Conservation (phyloP, 78 protist species). For the slime mould (Dictyostelium discoideum) region dicty_2.7 NC_007089.4:1650501-1651000, state of each 20-base stretch:
- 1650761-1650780: not conserved
- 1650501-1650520: not conserved
- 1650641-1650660: constrained; percentile 88
- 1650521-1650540: not conserved
- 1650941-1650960: not conserved
- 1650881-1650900: not conserved
- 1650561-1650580: not conserved
- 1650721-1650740: not conserved
- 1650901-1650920: not conserved
- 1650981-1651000: not conserved
- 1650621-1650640: constrained; percentile 94
- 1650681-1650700: constrained; percentile 91
- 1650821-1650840: not conserved
- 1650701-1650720: constrained; percentile 65
- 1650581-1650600: not conserved
- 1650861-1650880: not conserved
- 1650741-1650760: not conserved
- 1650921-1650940: not conserved
- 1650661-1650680: constrained; percentile 84
- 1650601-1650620: constrained; percentile 90
- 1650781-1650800: not conserved
- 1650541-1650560: not conserved
- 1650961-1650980: too few relatives aligned
- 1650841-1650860: too few relatives aligned
- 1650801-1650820: not conserved